Base-by-base conservation (phyloP, 768 basidiomycete genomes). In the Chalciporus piperatus region DNA sequence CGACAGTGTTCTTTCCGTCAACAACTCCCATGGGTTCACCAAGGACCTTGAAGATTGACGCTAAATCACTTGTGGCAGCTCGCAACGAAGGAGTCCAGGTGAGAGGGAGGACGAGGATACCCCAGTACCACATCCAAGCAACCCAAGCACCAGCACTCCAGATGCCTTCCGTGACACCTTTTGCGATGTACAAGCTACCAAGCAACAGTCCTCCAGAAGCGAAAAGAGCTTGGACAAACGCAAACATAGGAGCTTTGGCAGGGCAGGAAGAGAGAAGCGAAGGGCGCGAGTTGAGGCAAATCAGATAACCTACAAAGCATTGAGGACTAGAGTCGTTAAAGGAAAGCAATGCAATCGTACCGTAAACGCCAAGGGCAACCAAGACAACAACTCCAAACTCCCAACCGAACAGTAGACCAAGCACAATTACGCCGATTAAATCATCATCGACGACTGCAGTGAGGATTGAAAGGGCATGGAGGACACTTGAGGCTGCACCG, bases 361-460 rank as follows among this genome's bases (percentile, higher is more conserved):
- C 79, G 64, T 90, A 92, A 11, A 84, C 71, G 56, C 80, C 72
- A 82, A 94, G 84, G 52, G 92, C 85, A 39, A 82, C 50, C 65
- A 87, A 81, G 33, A 91, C 81, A 48, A 87, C 80, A 19, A 82
- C 56, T 8, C 84, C 81, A 52, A 89, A 74, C 10, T 74, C 75
- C 85, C 82, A 87, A 59, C 84, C 80, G 54, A 89, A 87, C 47
- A 74, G 63, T 44, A 82, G 28, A 30, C 74, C 72, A 61, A 92
- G 87, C n/a, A 85, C 73, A 5, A 83, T 73, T 13, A 88, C 74
- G 13, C 90, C 92, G 40, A 91, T 71, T 43, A 76, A 58, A 46
- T 89, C 85, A 66, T 98, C 96, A 45, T 92, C 72, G 52, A 95
- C 80, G 11, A 87, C 90, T 0, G 94, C 94, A 23, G 87, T 81